Base-by-base conservation (phyloP, 495 filamentous ascomycete species). In the Podospora appendiculata region DNA sequence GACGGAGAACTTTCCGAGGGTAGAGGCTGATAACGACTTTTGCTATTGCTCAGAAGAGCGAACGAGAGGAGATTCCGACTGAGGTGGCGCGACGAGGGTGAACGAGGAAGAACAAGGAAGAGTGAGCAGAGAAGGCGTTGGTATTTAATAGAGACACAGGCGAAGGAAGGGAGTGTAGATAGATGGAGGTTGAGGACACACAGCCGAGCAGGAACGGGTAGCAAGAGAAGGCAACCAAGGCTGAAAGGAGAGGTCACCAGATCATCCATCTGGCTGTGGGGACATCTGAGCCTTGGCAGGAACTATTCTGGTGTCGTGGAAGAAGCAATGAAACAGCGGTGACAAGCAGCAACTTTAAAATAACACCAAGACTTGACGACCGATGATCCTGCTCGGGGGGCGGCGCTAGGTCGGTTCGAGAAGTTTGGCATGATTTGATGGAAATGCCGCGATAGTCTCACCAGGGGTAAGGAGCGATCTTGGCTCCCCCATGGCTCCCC, bases 191-290 rank as follows among this genome's bases (percentile, higher is more conserved):
- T 46, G 13, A 47, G 43, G 35, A 45, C 19, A 50, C 47, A 42
- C 52, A 50, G 33, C 55, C 46, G 34, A 56, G 51, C 48, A 44
- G 48, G 54, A 55, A 50, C 33, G 44, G 40, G 54, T 55, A 48
- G 19, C 53, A 51, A 52, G 25, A 58, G 59, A 56, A 58, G 48
- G 48, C 58, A 19, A 59, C 47, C 56, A 64, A 51, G 61, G 65
- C 63, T 66, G 61, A 61, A 56, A 59, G 45, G 38, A 51, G 54
- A 55, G 65, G 65, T 68, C 65, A 68, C 63, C 61, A 48, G 65
- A 59, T 67, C 64, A 66, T 55, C 58, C 63, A 63, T 68, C 62
- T 64, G 57, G 56, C 56, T 54, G 65, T 64, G 65, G 64, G 58
- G 59, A 68, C 61, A 25, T 25, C 5, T 25, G 25, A 5, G 25